Conservation (phyloP, 768 basidiomycete genomes). For the Dendrothele bispora region DNA sequence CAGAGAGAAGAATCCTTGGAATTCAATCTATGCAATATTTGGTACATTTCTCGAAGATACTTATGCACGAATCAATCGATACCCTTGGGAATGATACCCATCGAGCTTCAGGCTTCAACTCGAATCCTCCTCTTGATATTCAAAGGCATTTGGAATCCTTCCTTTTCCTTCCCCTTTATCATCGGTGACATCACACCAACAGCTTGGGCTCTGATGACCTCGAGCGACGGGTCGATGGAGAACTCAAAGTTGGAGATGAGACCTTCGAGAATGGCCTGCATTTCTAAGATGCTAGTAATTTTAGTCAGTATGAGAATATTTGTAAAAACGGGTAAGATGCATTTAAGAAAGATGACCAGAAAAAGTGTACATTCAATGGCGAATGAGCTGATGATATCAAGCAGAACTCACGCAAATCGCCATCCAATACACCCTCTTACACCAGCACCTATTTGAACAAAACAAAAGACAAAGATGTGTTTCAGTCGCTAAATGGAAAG, state of each 20-base stretch:
- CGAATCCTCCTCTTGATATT: background rate
- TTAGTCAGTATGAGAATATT: background rate
- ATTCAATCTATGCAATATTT: no score
- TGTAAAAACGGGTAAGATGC: no score
- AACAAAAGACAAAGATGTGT: background rate
- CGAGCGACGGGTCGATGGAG: conserved; percentile 20
- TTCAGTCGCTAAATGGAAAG: background rate
- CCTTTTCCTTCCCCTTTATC: conserved; percentile 6
- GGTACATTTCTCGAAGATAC: no score
- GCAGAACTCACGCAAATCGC: conserved; percentile 18
- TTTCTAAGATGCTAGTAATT: conserved; percentile 29
- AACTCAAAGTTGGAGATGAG: conserved; percentile 40
- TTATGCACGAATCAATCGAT: no score
- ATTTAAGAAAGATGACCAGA: background rate
- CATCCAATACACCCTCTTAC: conserved; percentile 15
- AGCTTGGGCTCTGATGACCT: background rate
- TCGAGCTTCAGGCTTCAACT: no score
- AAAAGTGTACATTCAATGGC: background rate
- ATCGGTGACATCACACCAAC: conserved; percentile 2
- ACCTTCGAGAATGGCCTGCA: conserved; percentile 43
- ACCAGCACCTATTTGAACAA: conserved; percentile 6
- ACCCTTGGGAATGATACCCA: no score
- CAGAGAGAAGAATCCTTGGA: no score
- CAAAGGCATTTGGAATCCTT: conserved; percentile 8
- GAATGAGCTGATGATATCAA: background rate